phyloP scores from a whole-genome alignment of 108 stramenopile genomes.

The Fragilariopsis cylindrus region DNA sequence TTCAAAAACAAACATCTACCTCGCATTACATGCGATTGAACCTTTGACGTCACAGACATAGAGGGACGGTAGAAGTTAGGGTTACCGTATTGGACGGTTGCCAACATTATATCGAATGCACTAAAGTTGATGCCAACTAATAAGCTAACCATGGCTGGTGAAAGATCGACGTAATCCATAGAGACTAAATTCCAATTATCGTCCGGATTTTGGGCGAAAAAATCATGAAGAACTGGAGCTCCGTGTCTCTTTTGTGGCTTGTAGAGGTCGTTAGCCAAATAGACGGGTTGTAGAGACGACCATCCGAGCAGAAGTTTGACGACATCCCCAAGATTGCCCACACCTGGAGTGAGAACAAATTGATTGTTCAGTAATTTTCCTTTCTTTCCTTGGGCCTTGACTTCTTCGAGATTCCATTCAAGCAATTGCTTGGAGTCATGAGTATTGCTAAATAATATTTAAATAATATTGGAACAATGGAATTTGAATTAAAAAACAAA shows the following conservation, averaged over 20 bases:
- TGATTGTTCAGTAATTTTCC: constrained; percentile 46
- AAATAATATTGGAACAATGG: neutral
- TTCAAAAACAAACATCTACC: constrained; percentile 48
- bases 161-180: constrained; percentile 49
- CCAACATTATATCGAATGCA: constrained; percentile 38
- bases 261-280: constrained; percentile 44
- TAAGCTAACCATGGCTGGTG: constrained; percentile 43
- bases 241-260: constrained; percentile 38
- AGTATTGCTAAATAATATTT: constrained; percentile 36
- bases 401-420: constrained; percentile 47
- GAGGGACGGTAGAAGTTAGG: constrained; percentile 35
- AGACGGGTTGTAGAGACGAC: constrained; percentile 43
- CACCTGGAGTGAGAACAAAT: constrained; percentile 52
- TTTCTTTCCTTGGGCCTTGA: constrained; percentile 26
- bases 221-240: constrained; percentile 38
- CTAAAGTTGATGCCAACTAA: constrained; percentile 52
- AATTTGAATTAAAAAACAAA: neutral
- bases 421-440: constrained; percentile 36
- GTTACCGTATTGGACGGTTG: constrained; percentile 40
- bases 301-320: constrained; percentile 35
- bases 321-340: constrained; percentile 38
- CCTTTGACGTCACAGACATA: constrained; percentile 43
- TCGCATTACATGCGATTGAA: constrained; percentile 39
- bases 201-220: constrained; percentile 40
- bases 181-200: constrained; percentile 50